Base-by-base conservation (phyloP, 2,329 filamentous ascomycete species). In the Curvularia spicifera region DNA sequence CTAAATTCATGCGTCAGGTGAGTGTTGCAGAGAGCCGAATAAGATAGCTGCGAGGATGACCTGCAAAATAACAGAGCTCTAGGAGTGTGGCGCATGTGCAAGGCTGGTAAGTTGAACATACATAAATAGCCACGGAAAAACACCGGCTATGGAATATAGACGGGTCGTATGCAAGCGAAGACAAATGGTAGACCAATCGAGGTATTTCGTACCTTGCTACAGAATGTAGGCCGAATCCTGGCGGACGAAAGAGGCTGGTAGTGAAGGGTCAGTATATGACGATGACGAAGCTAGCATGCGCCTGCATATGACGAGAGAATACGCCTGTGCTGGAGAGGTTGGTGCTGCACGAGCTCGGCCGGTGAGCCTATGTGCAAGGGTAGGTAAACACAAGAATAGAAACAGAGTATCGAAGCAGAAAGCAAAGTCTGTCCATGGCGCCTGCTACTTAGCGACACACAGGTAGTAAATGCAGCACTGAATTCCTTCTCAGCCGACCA, bases 201-300 rank as follows among this genome's bases (percentile, higher is more conserved):
- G 15, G 42, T 18, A 40, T 56, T 43, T 71, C 70, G 55, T 67
- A 75, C 73, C 72, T 74, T 63, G 58, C 53, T 59, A 63, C 57
- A 63, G 67, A 71, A 65, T 62, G 71, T 64, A 61, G 64, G 58
- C 61, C 68, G 65, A 57, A 59, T 60, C 64, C 62, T 68, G 63
- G 63, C 40, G 56, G 56, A 60, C 42, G 50, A 58, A 52, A 60
- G 57, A 49, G 57, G 29, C 29, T 51, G 57, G 65, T 60, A 66
- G 67, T 62, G 64, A 55, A 54, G 63, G 31, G 62, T 65, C 66
- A 65, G 64, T 73, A 74, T 74, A 73, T 66, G 59, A 60, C 54
- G 57, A 62, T 55, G 60, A 60, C 51, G 47, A 59, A 55, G 53
- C 60, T 65, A 59, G 49, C 57, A 60, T 24, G 22, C 22, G 22